A percentile compares a stretch with the other conserved stretches of the same genome.
Evolutionary conservation across 176 grass and related monocot species (phyloP).

Genomic region (Juncus effusus): DNA sequence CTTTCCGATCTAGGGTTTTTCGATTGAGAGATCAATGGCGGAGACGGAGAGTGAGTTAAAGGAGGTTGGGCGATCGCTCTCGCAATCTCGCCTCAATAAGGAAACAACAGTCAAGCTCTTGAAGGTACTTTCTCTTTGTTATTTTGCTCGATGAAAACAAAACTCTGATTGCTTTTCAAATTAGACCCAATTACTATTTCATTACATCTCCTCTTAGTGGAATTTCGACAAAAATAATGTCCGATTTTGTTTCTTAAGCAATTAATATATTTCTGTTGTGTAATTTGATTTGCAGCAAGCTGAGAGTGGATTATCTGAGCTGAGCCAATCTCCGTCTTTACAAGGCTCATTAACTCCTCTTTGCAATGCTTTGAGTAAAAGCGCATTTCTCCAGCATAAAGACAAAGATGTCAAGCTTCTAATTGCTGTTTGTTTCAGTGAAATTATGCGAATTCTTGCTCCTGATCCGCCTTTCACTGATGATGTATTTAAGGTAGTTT

Average conservation of each 20-base stretch:
- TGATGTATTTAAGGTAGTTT: conserved; percentile 79
- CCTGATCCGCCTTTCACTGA: conserved; percentile 86
- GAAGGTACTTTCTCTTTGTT: conserved; percentile 44
- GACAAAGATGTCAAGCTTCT: conserved; percentile 96
- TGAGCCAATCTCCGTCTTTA: conserved; percentile 73
- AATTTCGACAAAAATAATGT: too few species aligned
- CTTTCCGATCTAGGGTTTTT: too few species aligned
- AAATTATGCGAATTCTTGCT: conserved; percentile 87
- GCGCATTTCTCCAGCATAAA: conserved; percentile 68
- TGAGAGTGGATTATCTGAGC: conserved; percentile 68
- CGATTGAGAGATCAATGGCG: not conserved
- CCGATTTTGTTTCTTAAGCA: conserved; percentile 2
- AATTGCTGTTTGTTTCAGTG: conserved; percentile 71
- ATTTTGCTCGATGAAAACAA: too few species aligned
- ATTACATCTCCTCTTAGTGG: too few species aligned
- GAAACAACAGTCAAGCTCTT: conserved; percentile 79
- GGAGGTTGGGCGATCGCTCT: conserved; percentile 67
- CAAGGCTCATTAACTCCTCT: conserved; percentile 53
- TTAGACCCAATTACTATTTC: too few species aligned
- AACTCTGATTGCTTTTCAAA: too few species aligned
- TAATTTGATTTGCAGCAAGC: conserved; percentile 53
- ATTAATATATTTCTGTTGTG: conserved; percentile 34
- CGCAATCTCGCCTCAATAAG: conserved; percentile 76
- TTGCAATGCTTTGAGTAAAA: conserved; percentile 59
- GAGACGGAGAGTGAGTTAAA: conserved; percentile 44